Evolutionary conservation across 2,329 filamentous ascomycete genomes (phyloP), one percentile per base, ranked within the genome.

Genomic region (Colletotrichum endophyticum): DNA sequence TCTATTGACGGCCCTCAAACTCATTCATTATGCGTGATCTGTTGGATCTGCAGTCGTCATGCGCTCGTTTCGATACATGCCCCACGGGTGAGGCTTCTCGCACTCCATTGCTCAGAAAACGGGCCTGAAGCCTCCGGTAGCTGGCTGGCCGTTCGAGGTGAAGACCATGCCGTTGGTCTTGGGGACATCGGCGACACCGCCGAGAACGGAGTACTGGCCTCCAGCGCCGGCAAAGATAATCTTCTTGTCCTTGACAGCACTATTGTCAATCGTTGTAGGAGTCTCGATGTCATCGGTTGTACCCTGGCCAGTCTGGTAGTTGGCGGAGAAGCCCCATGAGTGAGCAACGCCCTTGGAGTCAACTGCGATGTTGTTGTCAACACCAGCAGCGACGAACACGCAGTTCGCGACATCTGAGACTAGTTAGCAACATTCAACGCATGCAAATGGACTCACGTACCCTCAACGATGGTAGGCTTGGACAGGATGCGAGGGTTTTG

Each of bases 191-290:
- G 78, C 81, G 28, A 82, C 82, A 70, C 89, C 89, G 12, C 89
- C 88, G n/a, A 95, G 80, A 28, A 95, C 85, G 2, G 93, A 94
- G 84, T 92, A 98, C 82, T 98, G 96, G 7, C 96, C 96, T 79
- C 96, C 96, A n/a, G 94, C 94, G 59, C 95, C 95, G n/a, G 94
- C 95, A 85, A 90, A 95, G 39, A 92, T 89, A 59, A 98, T 89
- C 84, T 93, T 92, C 85, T 94, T 93, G 57, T 92, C 95, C 34
- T 92, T 90, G 32, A 97, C 91, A 57, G 95, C 96, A 15, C 93
- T 94, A 87, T 98, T 98, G 81, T 98, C 94, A 72, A 98, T 95
- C 66, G 93, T 81, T 0, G 94, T 97, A 0, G 96, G 95, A 28
- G 91, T 89, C 79, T 94, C 90, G 34, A 98, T 90, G 80, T 98